Evolutionary conservation across 768 basidiomycete species (phyloP).

Genomic region (Omphalotus guepiniiformis): DNA sequence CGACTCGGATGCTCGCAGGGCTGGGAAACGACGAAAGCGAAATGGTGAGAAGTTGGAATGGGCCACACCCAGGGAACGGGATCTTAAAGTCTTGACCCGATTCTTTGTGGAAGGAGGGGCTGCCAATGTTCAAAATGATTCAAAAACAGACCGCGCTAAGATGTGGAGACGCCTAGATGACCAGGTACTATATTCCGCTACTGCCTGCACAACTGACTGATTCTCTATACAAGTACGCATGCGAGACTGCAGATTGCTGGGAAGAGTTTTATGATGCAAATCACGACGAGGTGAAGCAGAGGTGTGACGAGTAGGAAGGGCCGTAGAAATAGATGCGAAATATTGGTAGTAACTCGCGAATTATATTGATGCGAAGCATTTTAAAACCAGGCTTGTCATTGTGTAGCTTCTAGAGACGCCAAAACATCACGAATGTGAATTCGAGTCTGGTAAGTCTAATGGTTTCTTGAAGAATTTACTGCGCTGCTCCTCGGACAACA

Average conservation of each 20-base stretch:
- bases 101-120: constrained; percentile 53
- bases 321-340: neutral
- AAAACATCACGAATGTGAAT: constrained; percentile 6
- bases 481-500: constrained; percentile 60
- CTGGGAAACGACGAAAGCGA: neutral
- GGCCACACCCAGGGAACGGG: constrained; percentile 26
- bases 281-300: constrained; percentile 34
- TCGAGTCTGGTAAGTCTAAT: constrained; percentile 23
- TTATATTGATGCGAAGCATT: neutral
- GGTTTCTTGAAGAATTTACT: constrained; percentile 82
- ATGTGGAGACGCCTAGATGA: constrained; percentile 48
- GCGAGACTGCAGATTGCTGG: constrained; percentile 30
- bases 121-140: constrained; percentile 23
- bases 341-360: neutral
- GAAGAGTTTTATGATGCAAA: constrained; percentile 47
- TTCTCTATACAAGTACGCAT: constrained; percentile 7
- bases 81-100: constrained; percentile 46
- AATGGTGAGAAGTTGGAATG: neutral
- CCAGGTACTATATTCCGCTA: constrained; percentile 32
- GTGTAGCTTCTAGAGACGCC: neutral
- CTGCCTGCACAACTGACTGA: neutral
- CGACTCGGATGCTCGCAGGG: neutral
- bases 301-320: constrained; percentile 28
- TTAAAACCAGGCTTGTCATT: no score
- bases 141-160: constrained; percentile 16